Conservation (phyloP, 257 asterid species). For the Salvia miltiorrhiza region DNA sequence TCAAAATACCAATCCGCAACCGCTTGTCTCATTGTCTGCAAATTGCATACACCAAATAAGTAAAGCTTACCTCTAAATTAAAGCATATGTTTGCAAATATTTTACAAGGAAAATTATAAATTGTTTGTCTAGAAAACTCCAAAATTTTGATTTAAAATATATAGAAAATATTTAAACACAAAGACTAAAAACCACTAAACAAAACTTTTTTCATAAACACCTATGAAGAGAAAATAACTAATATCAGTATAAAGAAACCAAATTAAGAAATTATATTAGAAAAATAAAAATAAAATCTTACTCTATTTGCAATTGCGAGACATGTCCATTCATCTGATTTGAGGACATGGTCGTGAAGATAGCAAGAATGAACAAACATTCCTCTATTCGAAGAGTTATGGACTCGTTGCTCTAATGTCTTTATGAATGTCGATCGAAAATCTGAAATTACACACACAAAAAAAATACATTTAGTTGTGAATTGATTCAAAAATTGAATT, state of each 20-base stretch:
- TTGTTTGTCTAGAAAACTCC: no score
- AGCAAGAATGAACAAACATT: constrained; percentile 19
- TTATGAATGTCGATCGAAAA: constrained; percentile 12
- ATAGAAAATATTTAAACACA: no score
- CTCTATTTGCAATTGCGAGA: not conserved
- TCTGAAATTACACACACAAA: constrained; percentile 12
- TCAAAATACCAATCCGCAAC: constrained; percentile 17
- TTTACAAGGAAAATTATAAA: not conserved
- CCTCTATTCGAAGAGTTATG: not conserved
- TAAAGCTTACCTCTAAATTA: not conserved
- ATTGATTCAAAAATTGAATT: not conserved
- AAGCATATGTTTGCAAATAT: not conserved
- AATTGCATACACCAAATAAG: not conserved
- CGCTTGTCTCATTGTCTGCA: constrained; percentile 15
- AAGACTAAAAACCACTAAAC: no score
- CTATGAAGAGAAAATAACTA: not conserved
- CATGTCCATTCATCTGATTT: constrained; percentile 2
- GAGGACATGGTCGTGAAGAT: not conserved
- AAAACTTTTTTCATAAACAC: not conserved
- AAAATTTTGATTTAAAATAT: no score
- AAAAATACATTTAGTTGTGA: not conserved
- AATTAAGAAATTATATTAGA: not conserved
- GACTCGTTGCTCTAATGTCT: not conserved
- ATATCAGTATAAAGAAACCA: not conserved
- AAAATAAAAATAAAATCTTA: not conserved